Percentiles rank a stretch among this genome's conserved stretches.
Conservation (phyloP, 345 rosid genomes). For the Erysimum cheiranthoides region DNA sequence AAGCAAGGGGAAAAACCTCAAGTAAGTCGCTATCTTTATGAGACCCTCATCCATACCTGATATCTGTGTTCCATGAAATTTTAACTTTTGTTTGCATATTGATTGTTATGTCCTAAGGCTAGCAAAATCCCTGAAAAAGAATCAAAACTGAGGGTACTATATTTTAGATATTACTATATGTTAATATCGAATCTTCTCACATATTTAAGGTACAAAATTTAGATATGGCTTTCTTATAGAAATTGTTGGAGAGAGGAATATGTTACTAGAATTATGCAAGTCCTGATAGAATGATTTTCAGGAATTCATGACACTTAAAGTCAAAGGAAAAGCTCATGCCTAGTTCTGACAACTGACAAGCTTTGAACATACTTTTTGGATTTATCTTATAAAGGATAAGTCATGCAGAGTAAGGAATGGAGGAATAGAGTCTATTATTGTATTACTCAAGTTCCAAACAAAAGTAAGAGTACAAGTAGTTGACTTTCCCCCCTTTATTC, state of each 20-base stretch:
- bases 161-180: neutral
- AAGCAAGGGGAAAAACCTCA: slow-evolving; percentile 58
- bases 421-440: neutral
- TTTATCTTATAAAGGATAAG: slow-evolving; percentile 2
- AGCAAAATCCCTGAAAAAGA: slow-evolving; percentile 4
- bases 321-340: slow-evolving; percentile 17
- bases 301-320: slow-evolving; percentile 16
- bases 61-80: slow-evolving; percentile 7
- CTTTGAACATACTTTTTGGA: slow-evolving; percentile 12
- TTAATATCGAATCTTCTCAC: slow-evolving; percentile 16
- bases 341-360: slow-evolving; percentile 25
- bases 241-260: slow-evolving; percentile 23
- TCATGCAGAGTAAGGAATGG: neutral
- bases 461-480: slow-evolving; percentile 14
- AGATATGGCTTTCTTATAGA: slow-evolving; percentile 13
- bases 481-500: neutral
- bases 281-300: slow-evolving; percentile 23
- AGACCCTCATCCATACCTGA: slow-evolving; percentile 51
- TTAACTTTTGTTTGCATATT: slow-evolving; percentile 25
- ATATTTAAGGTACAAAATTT: neutral
- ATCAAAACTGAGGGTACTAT: neutral
- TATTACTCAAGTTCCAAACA: slow-evolving; percentile 8
- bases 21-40: slow-evolving; percentile 48
- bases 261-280: slow-evolving; percentile 8
- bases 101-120: slow-evolving; percentile 7